Conservation (phyloP, 2,329 filamentous ascomycete genomes). For the Mollisiaceae sp. region DNA sequence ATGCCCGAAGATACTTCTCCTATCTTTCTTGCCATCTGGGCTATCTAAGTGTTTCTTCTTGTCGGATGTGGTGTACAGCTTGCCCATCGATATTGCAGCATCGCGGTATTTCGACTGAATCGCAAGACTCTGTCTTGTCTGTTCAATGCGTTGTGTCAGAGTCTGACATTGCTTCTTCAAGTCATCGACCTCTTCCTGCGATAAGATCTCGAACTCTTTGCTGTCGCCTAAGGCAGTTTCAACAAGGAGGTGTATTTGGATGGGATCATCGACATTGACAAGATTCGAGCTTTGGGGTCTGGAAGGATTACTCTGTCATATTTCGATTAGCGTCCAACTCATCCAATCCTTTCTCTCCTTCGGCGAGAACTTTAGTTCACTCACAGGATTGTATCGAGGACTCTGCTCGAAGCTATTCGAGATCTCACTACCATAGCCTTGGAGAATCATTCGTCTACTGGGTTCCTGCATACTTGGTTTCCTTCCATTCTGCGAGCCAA, state of each 20-base stretch:
- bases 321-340: conserved; percentile 22
- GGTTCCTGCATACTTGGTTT: conserved; percentile 37
- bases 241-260: conserved; percentile 89
- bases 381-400: conserved; percentile 63
- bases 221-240: conserved; percentile 93
- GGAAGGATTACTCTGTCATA: conserved; percentile 53
- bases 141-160: conserved; percentile 78
- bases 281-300: conserved; percentile 60
- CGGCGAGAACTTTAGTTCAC: conserved; percentile 13
- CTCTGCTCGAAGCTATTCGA: conserved; percentile 58
- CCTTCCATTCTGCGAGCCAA: conserved; percentile 21
- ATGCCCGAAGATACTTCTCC: conserved; percentile 54
- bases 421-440: conserved; percentile 63
- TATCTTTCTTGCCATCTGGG: conserved; percentile 52
- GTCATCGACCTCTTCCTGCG: conserved; percentile 88
- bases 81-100: conserved; percentile 84
- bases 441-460: conserved; percentile 56
- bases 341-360: neutral
- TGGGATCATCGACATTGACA: conserved; percentile 70
- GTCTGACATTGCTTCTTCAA: conserved; percentile 85
- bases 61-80: conserved; percentile 73
- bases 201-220: conserved; percentile 81
- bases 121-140: conserved; percentile 79
- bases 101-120: conserved; percentile 95
- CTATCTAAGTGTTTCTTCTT: conserved; percentile 56